Evolutionary conservation across 2,329 filamentous ascomycete species (phyloP).

Genomic region (Huntiella decipiens): DNA sequence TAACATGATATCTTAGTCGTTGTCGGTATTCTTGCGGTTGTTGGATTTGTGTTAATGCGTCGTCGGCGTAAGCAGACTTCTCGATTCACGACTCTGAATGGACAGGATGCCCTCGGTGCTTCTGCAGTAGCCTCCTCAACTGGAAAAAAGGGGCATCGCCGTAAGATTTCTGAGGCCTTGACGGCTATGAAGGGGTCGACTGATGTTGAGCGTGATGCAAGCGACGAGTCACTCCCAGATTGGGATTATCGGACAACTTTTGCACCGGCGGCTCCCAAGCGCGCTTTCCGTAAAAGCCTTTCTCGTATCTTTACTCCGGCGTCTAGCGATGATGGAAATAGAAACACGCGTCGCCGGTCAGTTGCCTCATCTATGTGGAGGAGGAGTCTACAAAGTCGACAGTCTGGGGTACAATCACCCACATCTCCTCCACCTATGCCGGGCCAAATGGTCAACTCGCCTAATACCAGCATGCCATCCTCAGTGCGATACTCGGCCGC

Average conservation of each 20-base stretch:
- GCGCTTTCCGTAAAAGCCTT: too few species aligned
- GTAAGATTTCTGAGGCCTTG: too few species aligned
- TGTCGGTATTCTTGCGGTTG: neutral
- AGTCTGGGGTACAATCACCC: neutral
- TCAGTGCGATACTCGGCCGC: neutral
- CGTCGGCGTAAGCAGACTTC: neutral
- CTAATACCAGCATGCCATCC: neutral
- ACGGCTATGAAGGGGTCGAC: too few species aligned
- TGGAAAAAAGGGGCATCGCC: too few species aligned
- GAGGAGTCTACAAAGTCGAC: neutral
- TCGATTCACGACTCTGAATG: too few species aligned
- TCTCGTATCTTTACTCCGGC: too few species aligned
- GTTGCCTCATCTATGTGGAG: constrained; percentile 1
- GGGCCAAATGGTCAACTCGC: neutral
- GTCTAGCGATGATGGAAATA: neutral
- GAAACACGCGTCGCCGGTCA: neutral
- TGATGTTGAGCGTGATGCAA: neutral
- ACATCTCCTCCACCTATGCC: constrained; percentile 4
- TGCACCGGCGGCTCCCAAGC: neutral
- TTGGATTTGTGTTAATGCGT: neutral
- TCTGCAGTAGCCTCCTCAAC: too few species aligned
- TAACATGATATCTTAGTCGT: constrained; percentile 1
- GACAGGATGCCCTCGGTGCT: too few species aligned
- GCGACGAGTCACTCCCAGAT: neutral
- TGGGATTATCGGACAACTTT: constrained; percentile 10